A percentile compares a stretch with the other conserved stretches of the same genome.
phyloP scores from a whole-genome alignment of 2,329 filamentous ascomycete species.

The Aspergillus sp. region DNA sequence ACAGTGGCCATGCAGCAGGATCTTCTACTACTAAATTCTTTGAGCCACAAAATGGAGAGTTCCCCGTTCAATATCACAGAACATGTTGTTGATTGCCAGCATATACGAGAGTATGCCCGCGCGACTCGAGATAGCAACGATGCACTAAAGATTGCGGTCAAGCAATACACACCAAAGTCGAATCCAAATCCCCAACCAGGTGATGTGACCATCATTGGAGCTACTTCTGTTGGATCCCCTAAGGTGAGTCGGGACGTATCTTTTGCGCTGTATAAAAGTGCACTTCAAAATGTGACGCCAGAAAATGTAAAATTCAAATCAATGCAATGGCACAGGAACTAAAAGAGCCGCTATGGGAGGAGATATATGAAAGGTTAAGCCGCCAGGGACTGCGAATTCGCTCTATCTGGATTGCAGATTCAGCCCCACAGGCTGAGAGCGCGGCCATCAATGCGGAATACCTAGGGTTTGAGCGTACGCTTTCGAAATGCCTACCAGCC shows the following conservation, averaged over 20 bases:
- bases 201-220: conserved; percentile 76
- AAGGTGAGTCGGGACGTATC: conserved; percentile 57
- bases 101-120: conserved; percentile 56
- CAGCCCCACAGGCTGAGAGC: conserved; percentile 73
- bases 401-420: conserved; percentile 77
- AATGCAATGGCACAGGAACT: conserved; percentile 8
- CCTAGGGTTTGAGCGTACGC: conserved; percentile 77
- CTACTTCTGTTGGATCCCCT: conserved; percentile 82
- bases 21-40: neutral
- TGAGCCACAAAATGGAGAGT: neutral
- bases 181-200: conserved; percentile 64
- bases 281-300: neutral
- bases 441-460: conserved; percentile 69
- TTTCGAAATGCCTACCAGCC: neutral
- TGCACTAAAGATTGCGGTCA: conserved; percentile 68
- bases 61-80: conserved; percentile 9
- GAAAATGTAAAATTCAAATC: neutral
- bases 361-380: conserved; percentile 40
- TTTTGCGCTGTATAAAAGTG: no score
- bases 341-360: conserved; percentile 13
- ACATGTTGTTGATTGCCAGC: conserved; percentile 42
- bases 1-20: neutral
- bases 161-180: conserved; percentile 75
- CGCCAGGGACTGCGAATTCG: conserved; percentile 50
- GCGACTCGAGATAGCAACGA: conserved; percentile 61